Evolutionary conservation across 129 eudicot genomes (phyloP), one percentile per base, ranked within the genome.

Genomic region (Artemisia annua): DNA sequence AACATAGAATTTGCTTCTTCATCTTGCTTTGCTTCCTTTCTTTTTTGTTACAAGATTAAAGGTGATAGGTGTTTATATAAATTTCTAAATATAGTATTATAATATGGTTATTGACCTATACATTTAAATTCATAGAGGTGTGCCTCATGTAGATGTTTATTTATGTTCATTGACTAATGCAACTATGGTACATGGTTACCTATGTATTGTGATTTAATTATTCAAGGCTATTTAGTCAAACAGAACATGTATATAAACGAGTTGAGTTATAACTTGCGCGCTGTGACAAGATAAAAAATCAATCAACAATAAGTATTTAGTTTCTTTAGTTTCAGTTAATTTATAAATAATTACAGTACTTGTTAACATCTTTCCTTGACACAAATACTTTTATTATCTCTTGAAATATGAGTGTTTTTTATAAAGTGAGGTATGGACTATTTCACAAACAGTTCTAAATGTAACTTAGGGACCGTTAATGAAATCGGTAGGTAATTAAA

Each of bases 1-100:
- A 67, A 61, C 83, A 66, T 44, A 75, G 19, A 10, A 78, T 66
- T 70, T 83, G 80, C 17, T 44, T 81, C 70, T 70, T 73, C 80
- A 73, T 76, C 18, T 22, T 52, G 57, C 43, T 58, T 66, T 48
- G 30, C 2, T 76, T 22, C 11, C 68, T 66, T 62, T 16, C 16
- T 28, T 62, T 26, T 61, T 60, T 39, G 82, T 70, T 62, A 3
- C 71, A 43, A 54, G 67, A 52, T 54, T 70, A 56, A 3, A 59
- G 73, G 32, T 46, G 24, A 70, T 78, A 70, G 43, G 58, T 43
- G 39, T 22, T 7, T 62, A 44, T 66, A 66, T 65, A 6, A 30
- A 63, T 35, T 14, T 55, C 16, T 56, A 56, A 15, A 56, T 16
- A 16, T 56, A 17, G 18, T n/a, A 56, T 56, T 3, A 55, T 7